Percentiles rank a stretch among this genome's conserved stretches.
These are phyloP conservation scores for Fusarium sp. DNA, from an alignment of 2,329 filamentous ascomycete genomes.

Conservation along the genomic window DNA sequence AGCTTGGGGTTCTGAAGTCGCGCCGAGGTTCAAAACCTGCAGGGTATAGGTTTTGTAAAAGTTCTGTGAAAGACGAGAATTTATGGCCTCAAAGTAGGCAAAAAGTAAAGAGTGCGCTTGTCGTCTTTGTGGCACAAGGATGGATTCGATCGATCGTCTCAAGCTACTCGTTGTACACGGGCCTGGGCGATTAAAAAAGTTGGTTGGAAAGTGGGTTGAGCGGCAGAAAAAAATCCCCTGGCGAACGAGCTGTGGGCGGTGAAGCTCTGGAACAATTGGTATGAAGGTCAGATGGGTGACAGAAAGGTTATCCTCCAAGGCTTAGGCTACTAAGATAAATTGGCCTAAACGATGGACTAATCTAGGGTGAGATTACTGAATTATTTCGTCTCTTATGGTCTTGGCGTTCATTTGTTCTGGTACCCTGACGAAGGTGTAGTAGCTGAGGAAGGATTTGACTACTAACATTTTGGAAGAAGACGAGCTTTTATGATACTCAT, in stretches of 20 bases:
- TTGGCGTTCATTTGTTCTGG: not conserved
- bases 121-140: constrained; percentile 33
- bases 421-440: not conserved
- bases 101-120: constrained; percentile 7
- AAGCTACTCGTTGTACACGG: constrained; percentile 34
- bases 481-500: not conserved
- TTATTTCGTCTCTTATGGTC: not conserved
- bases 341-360: not conserved
- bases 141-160: constrained; percentile 38
- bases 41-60: not conserved
- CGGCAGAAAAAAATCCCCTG: constrained; percentile 45
- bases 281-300: not conserved
- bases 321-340: not conserved
- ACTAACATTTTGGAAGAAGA: not conserved
- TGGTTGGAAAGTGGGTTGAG: constrained; percentile 43
- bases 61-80: not conserved
- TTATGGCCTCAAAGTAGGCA: not conserved
- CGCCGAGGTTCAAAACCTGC: not conserved
- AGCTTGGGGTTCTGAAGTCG: not conserved
- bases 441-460: not conserved
- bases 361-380: not conserved
- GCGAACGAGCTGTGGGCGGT: constrained; percentile 38
- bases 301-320: not conserved
- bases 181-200: constrained; percentile 41
- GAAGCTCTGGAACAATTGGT: constrained; percentile 2